phyloP scores from a whole-genome alignment of 2,329 filamentous ascomycete genomes.

The Fusarium sterilihyphosum region DNA sequence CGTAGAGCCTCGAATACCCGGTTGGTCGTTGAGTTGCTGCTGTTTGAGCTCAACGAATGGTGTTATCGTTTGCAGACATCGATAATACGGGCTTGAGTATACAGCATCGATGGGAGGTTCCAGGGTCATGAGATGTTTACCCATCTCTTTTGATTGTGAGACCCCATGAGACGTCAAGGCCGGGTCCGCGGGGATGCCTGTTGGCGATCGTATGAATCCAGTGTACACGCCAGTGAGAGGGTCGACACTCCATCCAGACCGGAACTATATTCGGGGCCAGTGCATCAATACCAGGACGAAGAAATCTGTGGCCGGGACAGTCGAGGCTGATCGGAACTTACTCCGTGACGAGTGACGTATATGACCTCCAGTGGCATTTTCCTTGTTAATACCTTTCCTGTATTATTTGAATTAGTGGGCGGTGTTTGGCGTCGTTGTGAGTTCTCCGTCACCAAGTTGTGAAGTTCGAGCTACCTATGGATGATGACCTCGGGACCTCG shows the following conservation, averaged over 20 bases:
- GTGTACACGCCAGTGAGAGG: constrained; percentile 81
- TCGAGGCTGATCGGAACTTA: constrained; percentile 55
- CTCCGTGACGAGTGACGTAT: constrained; percentile 79
- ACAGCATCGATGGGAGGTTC: constrained; percentile 77
- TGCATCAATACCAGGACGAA: constrained; percentile 24
- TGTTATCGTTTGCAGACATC: constrained; percentile 84
- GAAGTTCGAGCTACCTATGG: not conserved
- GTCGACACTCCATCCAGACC: constrained; percentile 89
- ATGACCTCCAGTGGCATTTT: constrained; percentile 75
- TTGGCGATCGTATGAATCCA: constrained; percentile 79
- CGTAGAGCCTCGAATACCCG: constrained; percentile 18
- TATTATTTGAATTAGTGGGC: not conserved
- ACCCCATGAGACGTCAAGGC: constrained; percentile 88
- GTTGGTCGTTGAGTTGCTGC: constrained; percentile 25
- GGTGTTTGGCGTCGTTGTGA: not conserved
- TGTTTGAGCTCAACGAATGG: constrained; percentile 68
- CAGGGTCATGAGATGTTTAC: constrained; percentile 67
- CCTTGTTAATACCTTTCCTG: not conserved
- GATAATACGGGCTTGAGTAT: constrained; percentile 88
- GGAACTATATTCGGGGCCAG: constrained; percentile 69
- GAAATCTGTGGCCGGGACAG: not conserved
- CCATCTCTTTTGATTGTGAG: constrained; percentile 82
- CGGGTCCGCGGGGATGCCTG: constrained; percentile 87
- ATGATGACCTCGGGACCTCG: constrained; percentile 31
- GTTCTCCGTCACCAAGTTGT: not conserved